These are phyloP conservation scores for Pseudopyricularia cyperi DNA, from an alignment of 2,329 filamentous ascomycete genomes.

Conservation along the genomic window DNA sequence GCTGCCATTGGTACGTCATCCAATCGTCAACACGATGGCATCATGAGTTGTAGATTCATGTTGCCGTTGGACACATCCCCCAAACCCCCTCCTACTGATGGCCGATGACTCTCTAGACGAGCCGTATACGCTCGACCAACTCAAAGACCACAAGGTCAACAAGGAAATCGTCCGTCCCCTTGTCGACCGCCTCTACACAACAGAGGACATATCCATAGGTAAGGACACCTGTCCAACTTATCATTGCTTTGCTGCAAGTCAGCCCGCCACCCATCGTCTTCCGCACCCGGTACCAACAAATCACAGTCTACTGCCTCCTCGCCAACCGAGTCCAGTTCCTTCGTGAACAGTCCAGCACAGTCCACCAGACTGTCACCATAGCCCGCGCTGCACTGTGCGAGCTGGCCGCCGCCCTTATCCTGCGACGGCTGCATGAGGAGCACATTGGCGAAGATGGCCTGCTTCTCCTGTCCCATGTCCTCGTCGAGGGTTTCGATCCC, in stretches of 20 bases:
- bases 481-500: slow-evolving; percentile 59
- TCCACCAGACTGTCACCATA: slow-evolving; percentile 57
- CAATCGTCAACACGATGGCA: too few species aligned
- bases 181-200: slow-evolving; percentile 54
- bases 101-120: slow-evolving; percentile 18
- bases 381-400: slow-evolving; percentile 59
- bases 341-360: slow-evolving; percentile 49
- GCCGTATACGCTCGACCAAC: slow-evolving; percentile 41
- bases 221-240: slow-evolving; percentile 9
- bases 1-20: slow-evolving; percentile 1
- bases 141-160: slow-evolving; percentile 56
- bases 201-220: slow-evolving; percentile 51
- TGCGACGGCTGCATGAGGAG: slow-evolving; percentile 57
- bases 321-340: slow-evolving; percentile 60
- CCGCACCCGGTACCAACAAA: background rate
- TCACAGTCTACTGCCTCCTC: slow-evolving; percentile 54
- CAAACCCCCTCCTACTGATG: background rate
- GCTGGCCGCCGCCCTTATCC: slow-evolving; percentile 50
- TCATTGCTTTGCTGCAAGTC: background rate
- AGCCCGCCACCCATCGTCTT: background rate
- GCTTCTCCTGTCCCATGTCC: slow-evolving; percentile 51
- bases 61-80: too few species aligned
- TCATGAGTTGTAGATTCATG: background rate
- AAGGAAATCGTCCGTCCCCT: slow-evolving; percentile 51
- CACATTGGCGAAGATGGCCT: slow-evolving; percentile 49